phyloP scores from a whole-genome alignment of 2,329 filamentous ascomycete genomes.

The Colletotrichum musae region DNA sequence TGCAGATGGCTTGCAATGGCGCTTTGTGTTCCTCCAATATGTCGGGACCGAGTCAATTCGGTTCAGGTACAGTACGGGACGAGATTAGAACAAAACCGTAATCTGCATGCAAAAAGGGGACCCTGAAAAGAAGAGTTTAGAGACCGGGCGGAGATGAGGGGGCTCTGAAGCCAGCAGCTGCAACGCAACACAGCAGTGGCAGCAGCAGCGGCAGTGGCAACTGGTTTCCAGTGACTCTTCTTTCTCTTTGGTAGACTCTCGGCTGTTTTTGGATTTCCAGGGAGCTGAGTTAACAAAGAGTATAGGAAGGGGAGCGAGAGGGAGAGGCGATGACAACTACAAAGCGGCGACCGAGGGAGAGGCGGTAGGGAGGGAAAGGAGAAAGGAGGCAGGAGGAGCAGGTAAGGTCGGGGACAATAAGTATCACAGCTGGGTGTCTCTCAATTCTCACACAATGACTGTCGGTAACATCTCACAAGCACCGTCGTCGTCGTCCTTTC shows the following conservation, averaged over 20 bases:
- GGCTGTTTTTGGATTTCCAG: background rate
- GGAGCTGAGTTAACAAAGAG: conserved; percentile 20
- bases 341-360: conserved; percentile 38
- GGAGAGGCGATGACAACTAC: background rate
- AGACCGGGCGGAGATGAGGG: background rate
- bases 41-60: conserved; percentile 5
- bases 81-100: conserved; percentile 27
- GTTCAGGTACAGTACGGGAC: conserved; percentile 14
- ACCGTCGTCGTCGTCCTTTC: background rate
- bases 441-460: background rate
- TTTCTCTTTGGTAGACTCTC: too few relatives aligned
- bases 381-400: conserved; percentile 9
- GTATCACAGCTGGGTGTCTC: conserved; percentile 19
- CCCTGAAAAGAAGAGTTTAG: background rate
- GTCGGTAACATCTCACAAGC: background rate
- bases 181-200: too few relatives aligned
- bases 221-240: too few relatives aligned
- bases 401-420: conserved; percentile 31
- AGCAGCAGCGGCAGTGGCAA: too few relatives aligned
- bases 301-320: background rate
- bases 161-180: background rate
- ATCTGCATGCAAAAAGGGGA: background rate
- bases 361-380: conserved; percentile 23
- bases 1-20: conserved; percentile 13
- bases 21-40: conserved; percentile 26